Evolutionary conservation across 2,329 filamentous ascomycete species (phyloP), one percentile per base, ranked within the genome.

Genomic region (Talaromyces verruculosus): DNA sequence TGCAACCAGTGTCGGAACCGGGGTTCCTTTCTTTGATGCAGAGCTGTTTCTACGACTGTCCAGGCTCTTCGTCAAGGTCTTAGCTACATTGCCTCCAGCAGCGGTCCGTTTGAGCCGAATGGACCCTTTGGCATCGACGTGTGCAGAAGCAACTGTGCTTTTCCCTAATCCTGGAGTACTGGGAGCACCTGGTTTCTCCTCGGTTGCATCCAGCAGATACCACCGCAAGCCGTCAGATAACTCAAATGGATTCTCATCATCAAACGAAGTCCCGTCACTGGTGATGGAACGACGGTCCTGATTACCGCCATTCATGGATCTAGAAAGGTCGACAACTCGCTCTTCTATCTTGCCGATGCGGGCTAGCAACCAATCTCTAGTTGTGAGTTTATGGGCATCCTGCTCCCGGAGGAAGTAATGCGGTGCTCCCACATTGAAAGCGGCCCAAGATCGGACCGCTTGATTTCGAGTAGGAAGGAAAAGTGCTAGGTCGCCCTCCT

Each of bases 361-460:
- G 8, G 95, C 95, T 7, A 99, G 89, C n/a, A 99, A 87, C 93
- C 95, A 99, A 75, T 99, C 95, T 41, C 94, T 87, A 58, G 88
- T 89, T 35, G 89, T 88, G 5, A 99, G 83, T 67, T 92, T 89
- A 78, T 99, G 96, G 0, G 85, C 85, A 72, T 98, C 94, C 76
- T 96, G 91, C 77, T 99, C 95, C 41, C 93, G 91, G 2, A 99
- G 84, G 81, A 99, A 99, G 80, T 95, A 98, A 77, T 99, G 95
- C 8, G 95, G 95, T 67, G 94, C 96, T 1, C 93, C 94, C 37
- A 99, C 91, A 73, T 99, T 99, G 84, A 99, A 99, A 0, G 95
- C 95, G 5, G 95, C 95, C 95, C 95, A 99, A 0, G 95, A 94
- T 17, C 94, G 91, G 4, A 93, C 95, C 43, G 91, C 91, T 78